Conservation (phyloP, 768 basidiomycete genomes). For the Boletus coccyginus region DNA sequence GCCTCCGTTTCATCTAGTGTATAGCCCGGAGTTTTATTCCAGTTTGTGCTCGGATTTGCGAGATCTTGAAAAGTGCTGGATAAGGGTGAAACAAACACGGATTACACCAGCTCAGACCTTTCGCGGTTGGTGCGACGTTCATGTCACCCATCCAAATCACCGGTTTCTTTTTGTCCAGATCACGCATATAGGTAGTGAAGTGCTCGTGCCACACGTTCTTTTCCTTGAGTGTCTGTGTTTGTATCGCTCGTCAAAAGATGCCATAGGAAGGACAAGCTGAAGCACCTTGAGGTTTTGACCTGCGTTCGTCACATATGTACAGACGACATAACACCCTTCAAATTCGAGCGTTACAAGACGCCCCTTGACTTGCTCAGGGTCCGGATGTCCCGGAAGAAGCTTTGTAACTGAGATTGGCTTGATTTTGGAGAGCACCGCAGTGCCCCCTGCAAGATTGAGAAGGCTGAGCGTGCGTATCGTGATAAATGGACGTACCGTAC, state of each 20-base stretch:
- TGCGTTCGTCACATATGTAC: conserved; percentile 85
- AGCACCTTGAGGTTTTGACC: conserved; percentile 70
- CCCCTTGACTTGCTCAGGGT: conserved; percentile 62
- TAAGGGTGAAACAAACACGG: neutral
- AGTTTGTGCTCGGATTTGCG: conserved; percentile 65
- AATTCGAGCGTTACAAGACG: conserved; percentile 85
- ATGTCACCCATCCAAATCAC: conserved; percentile 89
- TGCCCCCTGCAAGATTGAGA: conserved; percentile 58
- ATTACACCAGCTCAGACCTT: conserved; percentile 41
- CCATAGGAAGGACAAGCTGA: neutral
- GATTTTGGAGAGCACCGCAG: conserved; percentile 74
- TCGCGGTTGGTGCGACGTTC: conserved; percentile 79
- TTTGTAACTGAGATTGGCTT: conserved; percentile 65
- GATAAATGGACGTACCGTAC: conserved; percentile 51
- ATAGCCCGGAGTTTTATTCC: conserved; percentile 88
- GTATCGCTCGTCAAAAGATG: neutral
- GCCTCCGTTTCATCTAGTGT: conserved; percentile 79
- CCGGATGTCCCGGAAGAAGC: conserved; percentile 73
- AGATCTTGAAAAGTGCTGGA: conserved; percentile 46
- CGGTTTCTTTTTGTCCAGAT: conserved; percentile 74
- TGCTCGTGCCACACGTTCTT: conserved; percentile 81
- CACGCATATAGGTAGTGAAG: conserved; percentile 69
- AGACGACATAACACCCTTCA: conserved; percentile 61
- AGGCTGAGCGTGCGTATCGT: neutral
- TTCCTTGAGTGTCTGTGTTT: conserved; percentile 60